phyloP scores from a whole-genome alignment of 2,329 filamentous ascomycete genomes.

The Calonectria ilicicola region DNA sequence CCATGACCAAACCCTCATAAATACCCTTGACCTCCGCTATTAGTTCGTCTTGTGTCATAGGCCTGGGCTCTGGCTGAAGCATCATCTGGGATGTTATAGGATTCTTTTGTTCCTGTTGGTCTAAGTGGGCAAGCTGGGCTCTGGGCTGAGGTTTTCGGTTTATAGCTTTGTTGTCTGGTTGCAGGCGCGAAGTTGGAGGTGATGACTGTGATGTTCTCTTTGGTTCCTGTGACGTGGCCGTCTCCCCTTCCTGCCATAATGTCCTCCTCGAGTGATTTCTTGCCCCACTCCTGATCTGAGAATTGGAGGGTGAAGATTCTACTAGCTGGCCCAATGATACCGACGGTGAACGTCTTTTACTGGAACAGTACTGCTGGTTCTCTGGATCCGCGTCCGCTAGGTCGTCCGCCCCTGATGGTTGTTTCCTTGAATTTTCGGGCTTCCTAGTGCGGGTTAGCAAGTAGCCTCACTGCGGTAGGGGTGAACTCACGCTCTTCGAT shows the following conservation, averaged over 20 bases:
- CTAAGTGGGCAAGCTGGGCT: too few relatives aligned
- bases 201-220: neutral
- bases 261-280: constrained; percentile 30
- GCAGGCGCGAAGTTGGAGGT: neutral
- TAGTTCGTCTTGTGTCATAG: too few relatives aligned
- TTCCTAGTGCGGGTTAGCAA: neutral
- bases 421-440: neutral
- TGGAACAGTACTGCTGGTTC: neutral
- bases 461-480: neutral
- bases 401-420: neutral
- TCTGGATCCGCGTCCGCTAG: neutral
- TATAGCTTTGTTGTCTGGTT: too few relatives aligned
- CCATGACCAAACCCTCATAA: too few relatives aligned
- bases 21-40: too few relatives aligned
- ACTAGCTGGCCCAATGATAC: neutral
- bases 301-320: neutral
- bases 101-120: too few relatives aligned
- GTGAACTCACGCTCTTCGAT: neutral
- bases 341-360: constrained; percentile 7
- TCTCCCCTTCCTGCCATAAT: constrained; percentile 43
- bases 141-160: too few relatives aligned
- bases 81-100: too few relatives aligned
- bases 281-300: neutral
- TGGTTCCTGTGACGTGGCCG: neutral
- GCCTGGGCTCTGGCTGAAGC: too few relatives aligned